A percentile compares a stretch with the other conserved stretches of the same genome.
Conservation (phyloP, 225 moss, liverwort and hornwort genomes). For the Climacium dendroides region DNA sequence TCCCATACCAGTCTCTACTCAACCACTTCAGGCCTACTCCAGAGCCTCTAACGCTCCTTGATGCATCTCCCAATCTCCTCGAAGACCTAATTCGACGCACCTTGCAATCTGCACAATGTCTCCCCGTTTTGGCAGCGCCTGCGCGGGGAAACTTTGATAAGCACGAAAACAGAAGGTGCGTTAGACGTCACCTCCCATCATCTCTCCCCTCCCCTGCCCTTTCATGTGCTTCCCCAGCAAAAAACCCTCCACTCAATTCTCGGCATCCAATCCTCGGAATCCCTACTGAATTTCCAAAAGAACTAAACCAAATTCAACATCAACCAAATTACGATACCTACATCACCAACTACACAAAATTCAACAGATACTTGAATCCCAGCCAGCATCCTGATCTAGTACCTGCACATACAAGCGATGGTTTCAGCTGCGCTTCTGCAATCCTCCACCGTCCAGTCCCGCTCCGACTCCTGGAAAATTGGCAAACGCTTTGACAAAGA, state of each 20-base stretch:
- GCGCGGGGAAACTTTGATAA: slow-evolving; percentile 35
- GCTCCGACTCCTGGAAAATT: background rate
- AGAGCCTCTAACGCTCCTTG: background rate
- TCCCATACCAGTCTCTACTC: background rate
- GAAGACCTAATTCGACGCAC: background rate
- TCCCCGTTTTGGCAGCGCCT: slow-evolving; percentile 15
- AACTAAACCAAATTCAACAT: background rate
- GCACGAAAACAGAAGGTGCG: slow-evolving; percentile 12
- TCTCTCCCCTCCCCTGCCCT: background rate
- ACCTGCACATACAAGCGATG: background rate
- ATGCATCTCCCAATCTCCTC: background rate
- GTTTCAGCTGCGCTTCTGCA: background rate
- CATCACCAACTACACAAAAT: background rate
- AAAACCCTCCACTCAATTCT: background rate
- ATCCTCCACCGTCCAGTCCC: background rate
- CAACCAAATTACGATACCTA: background rate
- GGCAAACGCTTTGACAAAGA: background rate
- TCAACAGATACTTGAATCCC: background rate
- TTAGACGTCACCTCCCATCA: slow-evolving; percentile 24
- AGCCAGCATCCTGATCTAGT: background rate
- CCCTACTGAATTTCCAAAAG: background rate
- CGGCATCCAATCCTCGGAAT: background rate
- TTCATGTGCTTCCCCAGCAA: background rate
- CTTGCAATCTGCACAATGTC: slow-evolving; percentile 18
- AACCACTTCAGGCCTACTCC: background rate